Percentiles rank a stretch among this genome's conserved stretches.
phyloP scores from a whole-genome alignment of 169 alveolate species.

The Plasmodium knowlesi region DNA sequence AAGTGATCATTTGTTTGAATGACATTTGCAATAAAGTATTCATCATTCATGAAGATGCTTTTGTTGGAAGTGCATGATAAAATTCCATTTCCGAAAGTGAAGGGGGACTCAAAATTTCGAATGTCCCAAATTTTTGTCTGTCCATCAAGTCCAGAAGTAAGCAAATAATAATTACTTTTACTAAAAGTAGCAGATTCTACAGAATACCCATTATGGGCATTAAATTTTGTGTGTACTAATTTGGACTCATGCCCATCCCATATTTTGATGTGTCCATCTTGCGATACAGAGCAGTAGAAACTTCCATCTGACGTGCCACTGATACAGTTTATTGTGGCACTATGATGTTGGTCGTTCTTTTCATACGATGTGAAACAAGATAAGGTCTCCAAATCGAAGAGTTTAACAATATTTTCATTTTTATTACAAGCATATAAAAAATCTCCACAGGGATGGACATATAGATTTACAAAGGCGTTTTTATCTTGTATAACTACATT shows the following conservation, averaged over 20 bases:
- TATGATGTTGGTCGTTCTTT: slow-evolving; percentile 6
- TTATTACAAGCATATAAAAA: slow-evolving; percentile 81
- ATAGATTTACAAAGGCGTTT: slow-evolving; percentile 42
- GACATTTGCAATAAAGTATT: slow-evolving; percentile 43
- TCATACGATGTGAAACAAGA: slow-evolving; percentile 72
- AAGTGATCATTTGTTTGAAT: slow-evolving; percentile 45
- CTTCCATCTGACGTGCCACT: slow-evolving; percentile 63
- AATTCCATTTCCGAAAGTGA: slow-evolving; percentile 59
- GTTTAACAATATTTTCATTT: slow-evolving; percentile 77
- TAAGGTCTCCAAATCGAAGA: slow-evolving; percentile 80
- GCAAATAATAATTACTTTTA: slow-evolving; percentile 67
- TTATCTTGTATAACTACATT: slow-evolving; percentile 51
- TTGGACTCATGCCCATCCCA: slow-evolving; percentile 84
- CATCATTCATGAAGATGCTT: slow-evolving; percentile 65
- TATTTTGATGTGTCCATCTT: slow-evolving; percentile 55
- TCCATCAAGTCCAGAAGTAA: slow-evolving; percentile 83
- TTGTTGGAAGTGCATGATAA: slow-evolving; percentile 48
- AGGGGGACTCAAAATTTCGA: slow-evolving; percentile 70
- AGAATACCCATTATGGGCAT: slow-evolving; percentile 78
- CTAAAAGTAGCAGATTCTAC: slow-evolving; percentile 78
- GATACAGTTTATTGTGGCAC: slow-evolving; percentile 26
- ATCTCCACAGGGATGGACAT: slow-evolving; percentile 88
- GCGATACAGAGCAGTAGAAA: slow-evolving; percentile 21
- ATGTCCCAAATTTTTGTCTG: slow-evolving; percentile 80
- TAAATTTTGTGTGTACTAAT: slow-evolving; percentile 68